Percentiles rank a stretch among this genome's conserved stretches.
These are phyloP conservation scores for Teunomyces panamensis DNA, from an alignment of 805 yeast genomes.

Conservation along the genomic window DNA sequence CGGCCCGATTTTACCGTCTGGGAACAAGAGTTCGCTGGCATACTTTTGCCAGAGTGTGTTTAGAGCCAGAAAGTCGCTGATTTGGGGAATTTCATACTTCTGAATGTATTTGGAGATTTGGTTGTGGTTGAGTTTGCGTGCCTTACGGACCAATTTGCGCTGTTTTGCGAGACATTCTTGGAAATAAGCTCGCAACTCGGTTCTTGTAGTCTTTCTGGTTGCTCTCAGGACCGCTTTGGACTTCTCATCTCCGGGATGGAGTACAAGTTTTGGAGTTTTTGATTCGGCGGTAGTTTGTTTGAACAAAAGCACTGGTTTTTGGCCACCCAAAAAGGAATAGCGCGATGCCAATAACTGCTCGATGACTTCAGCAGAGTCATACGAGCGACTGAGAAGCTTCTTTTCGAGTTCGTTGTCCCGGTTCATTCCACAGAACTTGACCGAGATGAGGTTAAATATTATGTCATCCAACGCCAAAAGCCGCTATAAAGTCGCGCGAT, in stretches of 20 bases:
- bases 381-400: conserved; percentile 45
- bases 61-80: conserved; percentile 52
- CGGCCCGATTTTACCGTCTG: conserved; percentile 24
- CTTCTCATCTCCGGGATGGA: conserved; percentile 4
- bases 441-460: not conserved
- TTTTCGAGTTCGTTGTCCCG: conserved; percentile 44
- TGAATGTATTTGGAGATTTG: conserved; percentile 28
- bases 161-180: conserved; percentile 37
- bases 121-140: not conserved
- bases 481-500: not conserved
- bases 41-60: conserved; percentile 74
- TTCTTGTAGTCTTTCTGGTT: conserved; percentile 31
- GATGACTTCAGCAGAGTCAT: conserved; percentile 34
- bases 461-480: too few relatives aligned
- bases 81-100: conserved; percentile 35
- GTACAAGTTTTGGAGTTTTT: not conserved
- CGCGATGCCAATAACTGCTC: conserved; percentile 42
- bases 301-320: conserved; percentile 41
- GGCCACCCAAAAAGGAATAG: conserved; percentile 45
- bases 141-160: conserved; percentile 30
- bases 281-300: conserved; percentile 6
- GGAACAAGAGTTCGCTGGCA: conserved; percentile 52
- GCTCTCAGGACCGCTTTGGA: conserved; percentile 16
- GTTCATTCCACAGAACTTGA: conserved; percentile 14
- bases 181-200: conserved; percentile 43